Percentiles rank a stretch among this genome's conserved stretches.
Conservation (phyloP, 148 eudicot species). For the Silene latifolia region DNA sequence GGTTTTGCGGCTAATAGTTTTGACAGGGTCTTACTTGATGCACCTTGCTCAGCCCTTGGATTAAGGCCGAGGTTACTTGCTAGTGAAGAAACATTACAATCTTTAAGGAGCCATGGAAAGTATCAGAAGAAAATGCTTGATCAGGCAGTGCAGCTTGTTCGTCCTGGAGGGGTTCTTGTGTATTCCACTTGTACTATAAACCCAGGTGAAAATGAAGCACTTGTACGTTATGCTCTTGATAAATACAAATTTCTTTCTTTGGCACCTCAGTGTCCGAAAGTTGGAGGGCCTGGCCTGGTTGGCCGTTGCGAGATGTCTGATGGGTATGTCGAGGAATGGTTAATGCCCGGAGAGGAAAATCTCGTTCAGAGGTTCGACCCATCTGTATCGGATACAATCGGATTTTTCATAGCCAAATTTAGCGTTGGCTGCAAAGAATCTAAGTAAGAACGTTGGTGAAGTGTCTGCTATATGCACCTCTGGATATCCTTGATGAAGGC, state of each 20-base stretch:
- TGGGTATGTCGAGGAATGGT: constrained; percentile 81
- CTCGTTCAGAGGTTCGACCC: constrained; percentile 96
- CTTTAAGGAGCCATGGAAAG: constrained; percentile 65
- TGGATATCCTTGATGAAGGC: not conserved
- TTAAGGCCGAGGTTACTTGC: constrained; percentile 89
- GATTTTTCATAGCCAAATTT: constrained; percentile 93
- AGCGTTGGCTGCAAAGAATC: constrained; percentile 59
- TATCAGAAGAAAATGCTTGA: constrained; percentile 86
- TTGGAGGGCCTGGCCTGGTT: constrained; percentile 84
- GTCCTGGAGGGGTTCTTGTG: constrained; percentile 88
- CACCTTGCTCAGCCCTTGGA: constrained; percentile 98
- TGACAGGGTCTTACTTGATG: constrained; percentile 93
- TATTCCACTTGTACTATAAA: constrained; percentile 96
- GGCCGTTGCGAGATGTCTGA: constrained; percentile 61
- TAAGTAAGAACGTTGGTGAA: constrained; percentile 13
- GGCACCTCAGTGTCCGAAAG: constrained; percentile 62
- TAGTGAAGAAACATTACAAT: constrained; percentile 71
- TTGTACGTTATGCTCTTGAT: constrained; percentile 86
- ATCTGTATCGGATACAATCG: constrained; percentile 72
- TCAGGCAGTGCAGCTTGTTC: constrained; percentile 94
- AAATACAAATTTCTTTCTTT: constrained; percentile 72
- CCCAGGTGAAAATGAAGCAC: constrained; percentile 90
- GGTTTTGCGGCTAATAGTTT: constrained; percentile 82
- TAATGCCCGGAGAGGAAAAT: constrained; percentile 78
- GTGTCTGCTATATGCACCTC: not conserved